Evolutionary conservation across 139 green algal genomes (phyloP), one percentile per base, ranked within the genome.

Genomic region (Pedinophyceae sp.): DNA sequence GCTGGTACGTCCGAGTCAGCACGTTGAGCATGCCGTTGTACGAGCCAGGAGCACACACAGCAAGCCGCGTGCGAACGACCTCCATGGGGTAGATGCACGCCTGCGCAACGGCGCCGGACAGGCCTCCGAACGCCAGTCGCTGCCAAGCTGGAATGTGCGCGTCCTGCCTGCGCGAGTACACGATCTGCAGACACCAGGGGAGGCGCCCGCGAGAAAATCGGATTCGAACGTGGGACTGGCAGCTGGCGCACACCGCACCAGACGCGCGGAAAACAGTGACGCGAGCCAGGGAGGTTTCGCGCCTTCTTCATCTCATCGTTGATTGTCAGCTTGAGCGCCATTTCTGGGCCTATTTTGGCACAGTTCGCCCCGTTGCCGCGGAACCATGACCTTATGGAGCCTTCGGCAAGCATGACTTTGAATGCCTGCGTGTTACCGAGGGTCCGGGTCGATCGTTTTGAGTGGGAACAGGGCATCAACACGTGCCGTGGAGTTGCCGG

Each of bases 21-120:
- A 25, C 28, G 52, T 58, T 28, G 15, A 28, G 22, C 10, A 58
- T 58, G 27, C 52, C 52, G 10, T 17, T 5, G 52, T 58, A 58
- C 28, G 38, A 45, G 23, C 59, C 59, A 2, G 6, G n/a, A 34
- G 50, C 30, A 19, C 27, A 38, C 48, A 65, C 50, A 5, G 22
- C 29, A 13, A 59, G n/a, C 5, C 59, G 50, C 20, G 50, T 59
- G 4, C 48, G 41, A 16, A 54, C 40, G 30, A 65, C 34, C 23
- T 65, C 52, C 38, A 73, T 43, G 2, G 66, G 66, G 52, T 73
- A 73, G 20, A 73, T 55, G 19, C 23, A 34, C 2, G 46, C 48
- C 59, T 73, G 66, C 13, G 55, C 48, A 17, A 57, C 50, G 10
- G 38, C 55, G 15, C 66, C 66, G 15, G 55, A 47, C 17, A 69